Evolutionary conservation across 495 filamentous ascomycete species (phyloP).

Genomic region (Penicillium odoratum): DNA sequence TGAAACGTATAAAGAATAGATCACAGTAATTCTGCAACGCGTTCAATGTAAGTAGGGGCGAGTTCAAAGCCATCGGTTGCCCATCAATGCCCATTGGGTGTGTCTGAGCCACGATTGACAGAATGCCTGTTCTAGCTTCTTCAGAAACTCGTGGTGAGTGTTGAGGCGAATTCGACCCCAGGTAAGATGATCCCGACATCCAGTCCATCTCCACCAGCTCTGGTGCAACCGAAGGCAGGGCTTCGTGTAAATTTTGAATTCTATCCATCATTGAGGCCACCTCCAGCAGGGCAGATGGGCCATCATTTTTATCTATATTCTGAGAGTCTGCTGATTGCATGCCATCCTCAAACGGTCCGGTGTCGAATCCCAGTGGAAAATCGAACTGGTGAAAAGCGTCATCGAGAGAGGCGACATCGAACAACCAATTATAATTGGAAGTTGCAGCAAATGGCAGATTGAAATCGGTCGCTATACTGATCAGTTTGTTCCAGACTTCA

Average conservation of each 20-base stretch:
- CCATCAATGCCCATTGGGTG: constrained; percentile 43
- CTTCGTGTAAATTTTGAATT: neutral
- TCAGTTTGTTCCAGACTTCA: constrained; percentile 10
- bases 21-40: constrained; percentile 53
- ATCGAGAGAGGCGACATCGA: constrained; percentile 44
- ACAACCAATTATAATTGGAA: constrained; percentile 58
- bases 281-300: constrained; percentile 22
- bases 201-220: constrained; percentile 32
- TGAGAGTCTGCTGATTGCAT: constrained; percentile 9
- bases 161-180: constrained; percentile 12
- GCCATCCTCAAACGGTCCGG: constrained; percentile 21
- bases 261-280: constrained; percentile 22
- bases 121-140: constrained; percentile 36
- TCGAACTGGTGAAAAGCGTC: constrained; percentile 38
- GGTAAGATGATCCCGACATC: constrained; percentile 28
- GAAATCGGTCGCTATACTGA: constrained; percentile 47
- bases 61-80: constrained; percentile 37
- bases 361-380: constrained; percentile 28
- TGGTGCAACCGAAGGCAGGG: constrained; percentile 5
- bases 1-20: constrained; percentile 56
- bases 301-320: constrained; percentile 16
- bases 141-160: constrained; percentile 29
- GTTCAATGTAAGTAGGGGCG: constrained; percentile 47
- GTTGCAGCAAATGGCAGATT: constrained; percentile 58
- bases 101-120: constrained; percentile 45